These are phyloP conservation scores for Fusarium sp. DNA, from an alignment of 2,329 filamentous ascomycete genomes.

Conservation along the genomic window DNA sequence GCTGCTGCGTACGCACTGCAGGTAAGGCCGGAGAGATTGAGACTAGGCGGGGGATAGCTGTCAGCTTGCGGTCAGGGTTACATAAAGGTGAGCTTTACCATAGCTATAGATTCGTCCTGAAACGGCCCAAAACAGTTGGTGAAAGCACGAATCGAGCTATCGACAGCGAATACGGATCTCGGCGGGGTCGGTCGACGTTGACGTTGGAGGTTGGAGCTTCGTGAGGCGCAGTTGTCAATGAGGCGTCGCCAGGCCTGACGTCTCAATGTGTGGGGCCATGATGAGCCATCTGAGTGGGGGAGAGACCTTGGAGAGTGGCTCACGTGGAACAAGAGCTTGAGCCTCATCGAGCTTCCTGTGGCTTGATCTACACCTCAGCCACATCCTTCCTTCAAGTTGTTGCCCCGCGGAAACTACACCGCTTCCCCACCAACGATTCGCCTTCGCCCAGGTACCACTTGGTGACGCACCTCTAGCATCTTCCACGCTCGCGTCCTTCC, in stretches of 20 bases:
- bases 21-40: conserved; percentile 95
- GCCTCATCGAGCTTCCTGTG: conserved; percentile 23
- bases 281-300: conserved; percentile 20
- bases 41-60: conserved; percentile 65
- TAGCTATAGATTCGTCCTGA: conserved; percentile 23
- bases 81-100: conserved; percentile 30
- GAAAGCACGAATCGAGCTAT: conserved; percentile 24
- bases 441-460: conserved; percentile 49
- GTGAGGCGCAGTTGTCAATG: conserved; percentile 41
- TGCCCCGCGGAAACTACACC: conserved; percentile 38
- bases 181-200: conserved; percentile 44
- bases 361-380: conserved; percentile 22
- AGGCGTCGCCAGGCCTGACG: conserved; percentile 47
- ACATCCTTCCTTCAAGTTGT: conserved; percentile 11
- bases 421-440: conserved; percentile 43
- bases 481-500: conserved; percentile 16
- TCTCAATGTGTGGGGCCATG: conserved; percentile 48
- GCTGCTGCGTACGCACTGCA: conserved; percentile 94
- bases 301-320: conserved; percentile 6
- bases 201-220: conserved; percentile 45
- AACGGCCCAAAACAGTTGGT: conserved; percentile 15
- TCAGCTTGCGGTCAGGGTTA: conserved; percentile 28
- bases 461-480: conserved; percentile 47
- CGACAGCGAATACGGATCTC: conserved; percentile 32
- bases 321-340: conserved; percentile 32